Evolutionary conservation across 768 basidiomycete species (phyloP).

Genomic region (Phlebiopsis gigantea): DNA sequence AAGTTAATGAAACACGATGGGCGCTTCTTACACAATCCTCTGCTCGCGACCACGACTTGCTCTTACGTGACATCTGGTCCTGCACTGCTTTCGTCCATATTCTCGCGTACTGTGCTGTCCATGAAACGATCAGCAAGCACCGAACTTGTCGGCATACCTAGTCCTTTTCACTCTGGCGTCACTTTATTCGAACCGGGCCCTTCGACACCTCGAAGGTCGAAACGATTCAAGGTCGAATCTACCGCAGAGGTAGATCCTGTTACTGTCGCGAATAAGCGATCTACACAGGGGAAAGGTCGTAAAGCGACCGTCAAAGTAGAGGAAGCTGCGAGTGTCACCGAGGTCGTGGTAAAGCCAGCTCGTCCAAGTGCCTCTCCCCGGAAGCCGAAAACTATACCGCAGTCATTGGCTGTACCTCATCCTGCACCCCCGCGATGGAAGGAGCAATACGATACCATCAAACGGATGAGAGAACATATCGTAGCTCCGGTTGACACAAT

Average conservation of each 20-base stretch:
- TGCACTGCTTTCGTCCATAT: not conserved
- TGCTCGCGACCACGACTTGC: not conserved
- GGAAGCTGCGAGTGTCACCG: not conserved
- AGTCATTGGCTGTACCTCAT: conserved; percentile 53
- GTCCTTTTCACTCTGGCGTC: conserved; percentile 39
- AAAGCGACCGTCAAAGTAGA: conserved; percentile 5
- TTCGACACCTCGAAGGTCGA: conserved; percentile 9
- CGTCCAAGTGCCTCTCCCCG: conserved; percentile 30
- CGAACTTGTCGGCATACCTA: conserved; percentile 33
- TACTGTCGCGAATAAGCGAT: too few species aligned
- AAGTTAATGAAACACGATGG: conserved; percentile 3
- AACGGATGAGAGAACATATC: conserved; percentile 66
- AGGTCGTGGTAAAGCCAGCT: not conserved
- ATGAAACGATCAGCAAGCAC: conserved; percentile 21
- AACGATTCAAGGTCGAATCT: conserved; percentile 4
- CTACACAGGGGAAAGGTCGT: not conserved
- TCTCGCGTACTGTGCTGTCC: not conserved
- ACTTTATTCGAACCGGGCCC: conserved; percentile 32
- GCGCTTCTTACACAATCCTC: not conserved
- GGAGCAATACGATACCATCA: conserved; percentile 66
- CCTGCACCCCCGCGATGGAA: conserved; percentile 63
- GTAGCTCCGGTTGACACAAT: conserved; percentile 90
- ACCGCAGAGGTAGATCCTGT: not conserved
- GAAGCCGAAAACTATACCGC: conserved; percentile 54
- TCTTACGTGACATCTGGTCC: not conserved